These are phyloP conservation scores for Mycena floridula DNA, from an alignment of 768 basidiomycete genomes.

Conservation along the genomic window DNA sequence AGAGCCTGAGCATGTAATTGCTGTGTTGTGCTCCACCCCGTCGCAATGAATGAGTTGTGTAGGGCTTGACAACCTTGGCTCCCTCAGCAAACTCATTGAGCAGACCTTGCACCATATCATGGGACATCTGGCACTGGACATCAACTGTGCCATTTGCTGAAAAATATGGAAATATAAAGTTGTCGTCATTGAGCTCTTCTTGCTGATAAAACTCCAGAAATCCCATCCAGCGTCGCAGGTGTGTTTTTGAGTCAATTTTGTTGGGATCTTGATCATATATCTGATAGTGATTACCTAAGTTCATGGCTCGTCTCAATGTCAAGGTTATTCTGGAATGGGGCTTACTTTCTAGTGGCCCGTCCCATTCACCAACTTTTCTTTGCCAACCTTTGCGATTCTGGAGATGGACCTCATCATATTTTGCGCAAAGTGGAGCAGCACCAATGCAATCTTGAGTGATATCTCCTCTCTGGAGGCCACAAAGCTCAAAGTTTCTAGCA, in stretches of 20 bases:
- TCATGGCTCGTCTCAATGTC: background rate
- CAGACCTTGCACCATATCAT: constrained; percentile 14
- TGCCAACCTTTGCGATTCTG: constrained; percentile 13
- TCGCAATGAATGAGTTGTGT: constrained; percentile 28
- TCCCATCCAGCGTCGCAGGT: constrained; percentile 18
- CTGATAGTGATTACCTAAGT: constrained; percentile 22
- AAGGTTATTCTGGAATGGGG: background rate
- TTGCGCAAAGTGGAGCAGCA: constrained; percentile 12
- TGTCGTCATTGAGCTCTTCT: constrained; percentile 2
- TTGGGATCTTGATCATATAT: constrained; percentile 27
- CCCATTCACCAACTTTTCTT: constrained; percentile 11
- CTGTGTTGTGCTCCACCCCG: constrained; percentile 14
- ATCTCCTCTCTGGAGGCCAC: constrained; percentile 16
- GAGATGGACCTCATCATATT: constrained; percentile 16
- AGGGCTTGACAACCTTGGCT: constrained; percentile 18
- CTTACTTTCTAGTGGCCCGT: constrained; percentile 15
- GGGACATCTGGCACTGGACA: constrained; percentile 4
- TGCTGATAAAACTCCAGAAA: constrained; percentile 14
- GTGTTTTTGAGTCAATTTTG: constrained; percentile 18
- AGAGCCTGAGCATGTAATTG: no score
- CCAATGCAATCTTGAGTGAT: constrained; percentile 11
- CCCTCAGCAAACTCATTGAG: constrained; percentile 20
- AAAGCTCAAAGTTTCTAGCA: constrained; percentile 24
- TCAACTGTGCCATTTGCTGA: constrained; percentile 19
- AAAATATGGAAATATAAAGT: constrained; percentile 25